Evolutionary conservation across 2,329 filamentous ascomycete species (phyloP).

Genomic region (Sclerotinia sclerotiorum): DNA sequence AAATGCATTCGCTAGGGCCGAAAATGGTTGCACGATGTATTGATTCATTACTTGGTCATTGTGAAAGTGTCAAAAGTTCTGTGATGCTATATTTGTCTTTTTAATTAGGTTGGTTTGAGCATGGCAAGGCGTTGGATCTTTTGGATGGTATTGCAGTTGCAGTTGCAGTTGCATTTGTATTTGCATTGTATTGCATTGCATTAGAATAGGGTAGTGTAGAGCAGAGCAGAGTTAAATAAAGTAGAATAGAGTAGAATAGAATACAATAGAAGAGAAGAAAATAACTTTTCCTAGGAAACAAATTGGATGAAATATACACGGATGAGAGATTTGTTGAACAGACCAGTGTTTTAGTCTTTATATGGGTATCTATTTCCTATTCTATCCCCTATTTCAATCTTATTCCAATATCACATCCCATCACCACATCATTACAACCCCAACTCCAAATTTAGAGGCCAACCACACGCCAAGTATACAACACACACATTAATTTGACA

Average conservation of each 20-base stretch:
- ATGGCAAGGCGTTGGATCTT: slow-evolving; percentile 10
- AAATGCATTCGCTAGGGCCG: slow-evolving; percentile 67
- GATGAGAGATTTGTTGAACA: background rate
- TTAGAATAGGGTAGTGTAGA: background rate
- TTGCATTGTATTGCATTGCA: background rate
- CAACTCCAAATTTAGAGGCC: background rate
- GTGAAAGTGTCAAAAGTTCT: background rate
- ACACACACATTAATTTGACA: no score
- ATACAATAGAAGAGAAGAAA: background rate
- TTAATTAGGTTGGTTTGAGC: background rate
- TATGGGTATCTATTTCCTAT: no score
- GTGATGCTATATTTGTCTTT: background rate
- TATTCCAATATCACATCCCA: no score
- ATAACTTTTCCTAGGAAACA: background rate
- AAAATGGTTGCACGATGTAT: slow-evolving; percentile 38
- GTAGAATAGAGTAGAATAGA: background rate
- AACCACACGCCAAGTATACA: background rate
- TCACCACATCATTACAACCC: no score
- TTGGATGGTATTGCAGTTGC: background rate
- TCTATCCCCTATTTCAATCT: no score
- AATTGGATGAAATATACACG: background rate
- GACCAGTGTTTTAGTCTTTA: background rate
- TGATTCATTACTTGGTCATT: slow-evolving; percentile 23
- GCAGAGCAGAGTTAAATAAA: background rate
- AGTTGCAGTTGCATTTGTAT: background rate